phyloP scores from a whole-genome alignment of 2,329 filamentous ascomycete genomes.

The Tolypocladium amazonense region DNA sequence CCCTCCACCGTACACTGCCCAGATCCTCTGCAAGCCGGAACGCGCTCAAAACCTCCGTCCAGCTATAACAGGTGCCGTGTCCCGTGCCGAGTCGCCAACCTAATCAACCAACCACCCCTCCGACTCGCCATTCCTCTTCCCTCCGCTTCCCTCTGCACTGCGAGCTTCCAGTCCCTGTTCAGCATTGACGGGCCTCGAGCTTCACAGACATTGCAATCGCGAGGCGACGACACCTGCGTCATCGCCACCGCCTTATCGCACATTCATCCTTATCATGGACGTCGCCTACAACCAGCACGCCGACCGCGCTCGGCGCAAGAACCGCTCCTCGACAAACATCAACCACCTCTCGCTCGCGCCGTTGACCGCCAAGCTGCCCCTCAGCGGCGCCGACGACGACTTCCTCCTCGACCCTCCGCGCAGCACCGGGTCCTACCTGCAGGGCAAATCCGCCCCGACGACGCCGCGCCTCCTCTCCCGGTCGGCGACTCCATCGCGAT shows the following conservation, averaged over 20 bases:
- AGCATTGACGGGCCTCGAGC: neutral
- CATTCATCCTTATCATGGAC: conserved; percentile 31
- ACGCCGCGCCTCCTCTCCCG: conserved; percentile 53
- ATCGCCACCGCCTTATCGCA: neutral
- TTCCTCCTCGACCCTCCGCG: conserved; percentile 26
- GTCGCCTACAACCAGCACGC: conserved; percentile 51
- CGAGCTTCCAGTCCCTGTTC: neutral
- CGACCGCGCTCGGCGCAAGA: conserved; percentile 45
- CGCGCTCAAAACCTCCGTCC: neutral
- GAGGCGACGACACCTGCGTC: neutral
- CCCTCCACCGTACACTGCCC: neutral
- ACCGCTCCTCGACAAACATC: conserved; percentile 46
- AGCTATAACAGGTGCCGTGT: neutral
- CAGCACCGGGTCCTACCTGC: conserved; percentile 39
- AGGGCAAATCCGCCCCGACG: conserved; percentile 52
- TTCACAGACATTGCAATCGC: neutral
- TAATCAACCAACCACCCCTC: neutral
- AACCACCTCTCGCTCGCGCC: conserved; percentile 54
- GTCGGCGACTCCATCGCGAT: conserved; percentile 40
- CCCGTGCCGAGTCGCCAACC: neutral
- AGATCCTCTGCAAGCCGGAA: neutral
- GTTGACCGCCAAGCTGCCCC: conserved; percentile 49
- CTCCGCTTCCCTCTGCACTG: neutral
- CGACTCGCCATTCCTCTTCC: neutral
- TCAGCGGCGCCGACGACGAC: conserved; percentile 43